Evolutionary conservation across 345 rosid species (phyloP).

Genomic region (Clausena lansium): DNA sequence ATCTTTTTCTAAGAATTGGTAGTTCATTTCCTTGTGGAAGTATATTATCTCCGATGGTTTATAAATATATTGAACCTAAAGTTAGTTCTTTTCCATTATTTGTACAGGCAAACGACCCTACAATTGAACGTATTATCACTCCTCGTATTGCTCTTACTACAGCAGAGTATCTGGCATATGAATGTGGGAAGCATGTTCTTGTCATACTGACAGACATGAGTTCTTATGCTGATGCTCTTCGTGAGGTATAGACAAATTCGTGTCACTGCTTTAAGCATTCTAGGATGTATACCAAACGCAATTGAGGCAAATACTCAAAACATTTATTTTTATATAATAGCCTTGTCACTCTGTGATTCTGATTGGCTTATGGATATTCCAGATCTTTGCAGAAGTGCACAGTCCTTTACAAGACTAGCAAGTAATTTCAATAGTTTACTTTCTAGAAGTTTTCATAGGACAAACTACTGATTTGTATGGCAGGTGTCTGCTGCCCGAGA

Average conservation of each 20-base stretch:
- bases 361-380: not conserved
- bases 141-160: conserved; percentile 97
- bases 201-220: conserved; percentile 98
- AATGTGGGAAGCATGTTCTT: conserved; percentile 95
- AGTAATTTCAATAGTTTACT: not conserved
- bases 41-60: not conserved
- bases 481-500: conserved; percentile 99
- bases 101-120: conserved; percentile 93
- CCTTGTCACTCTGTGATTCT: not conserved
- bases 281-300: not conserved
- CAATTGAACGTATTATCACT: conserved; percentile 94
- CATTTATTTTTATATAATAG: not conserved
- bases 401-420: not conserved
- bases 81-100: not conserved
- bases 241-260: conserved; percentile 58
- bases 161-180: conserved; percentile 96
- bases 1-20: not conserved
- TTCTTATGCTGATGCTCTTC: conserved; percentile 98
- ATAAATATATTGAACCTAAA: not conserved
- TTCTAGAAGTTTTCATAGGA: not conserved
- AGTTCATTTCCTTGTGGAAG: not conserved
- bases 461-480: conserved; percentile 22
- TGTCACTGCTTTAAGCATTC: conserved; percentile 7
- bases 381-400: not conserved
- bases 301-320: not conserved